phyloP scores from a whole-genome alignment of 2,329 filamentous ascomycete species.

The Fusarium incarnatum region DNA sequence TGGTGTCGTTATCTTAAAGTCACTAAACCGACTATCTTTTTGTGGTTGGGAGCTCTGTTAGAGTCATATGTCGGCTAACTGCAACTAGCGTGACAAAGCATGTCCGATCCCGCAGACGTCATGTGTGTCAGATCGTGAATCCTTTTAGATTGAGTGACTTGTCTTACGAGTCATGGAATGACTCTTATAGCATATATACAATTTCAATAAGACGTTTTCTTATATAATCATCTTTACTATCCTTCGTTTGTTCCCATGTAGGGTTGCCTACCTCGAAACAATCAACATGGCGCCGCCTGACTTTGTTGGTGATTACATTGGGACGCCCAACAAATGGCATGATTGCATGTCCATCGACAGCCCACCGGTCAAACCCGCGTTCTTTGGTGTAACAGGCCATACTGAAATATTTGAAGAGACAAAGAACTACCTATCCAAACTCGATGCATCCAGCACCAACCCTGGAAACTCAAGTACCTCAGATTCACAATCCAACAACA shows the following conservation, averaged over 20 bases:
- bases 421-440: conserved; percentile 6
- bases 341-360: background rate
- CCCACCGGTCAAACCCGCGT: background rate
- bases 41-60: background rate
- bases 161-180: no score
- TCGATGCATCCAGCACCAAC: background rate
- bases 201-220: no score
- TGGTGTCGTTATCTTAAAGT: background rate
- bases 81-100: background rate
- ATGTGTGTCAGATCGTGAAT: conserved; percentile 1
- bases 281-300: background rate
- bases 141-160: no score
- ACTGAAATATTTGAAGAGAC: conserved; percentile 15
- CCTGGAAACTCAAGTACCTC: background rate
- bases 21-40: background rate
- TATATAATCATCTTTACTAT: no score
- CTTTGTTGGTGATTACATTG: background rate
- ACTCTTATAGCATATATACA: no score
- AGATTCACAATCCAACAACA: background rate
- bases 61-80: background rate
- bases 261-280: fast-evolving
- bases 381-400: conserved; percentile 8
- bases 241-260: fast-evolving
- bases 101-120: background rate
- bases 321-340: background rate